Evolutionary conservation across 306 rosid species (phyloP).

Genomic region (Cucurbita argyrosperma): DNA sequence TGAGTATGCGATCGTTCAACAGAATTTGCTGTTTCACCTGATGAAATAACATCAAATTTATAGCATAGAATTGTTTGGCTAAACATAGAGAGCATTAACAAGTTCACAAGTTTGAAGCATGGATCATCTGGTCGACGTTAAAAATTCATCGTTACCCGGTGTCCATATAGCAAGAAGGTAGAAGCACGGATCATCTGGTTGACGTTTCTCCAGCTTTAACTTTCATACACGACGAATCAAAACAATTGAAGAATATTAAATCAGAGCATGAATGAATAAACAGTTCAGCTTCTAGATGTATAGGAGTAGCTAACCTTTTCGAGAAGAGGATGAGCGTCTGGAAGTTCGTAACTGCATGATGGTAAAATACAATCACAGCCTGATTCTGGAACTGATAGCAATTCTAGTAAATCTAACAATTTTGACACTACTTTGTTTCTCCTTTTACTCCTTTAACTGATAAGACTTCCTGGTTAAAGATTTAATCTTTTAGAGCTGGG

Average conservation of each 20-base stretch:
- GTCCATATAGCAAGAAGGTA: constrained; percentile 76
- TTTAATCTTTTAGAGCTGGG: neutral
- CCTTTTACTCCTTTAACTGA: neutral
- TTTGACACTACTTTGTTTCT: neutral
- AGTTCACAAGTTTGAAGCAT: neutral
- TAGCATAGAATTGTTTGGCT: neutral
- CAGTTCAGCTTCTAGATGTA: neutral
- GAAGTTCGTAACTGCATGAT: constrained; percentile 58
- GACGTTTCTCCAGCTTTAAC: constrained; percentile 42
- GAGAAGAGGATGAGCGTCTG: constrained; percentile 57
- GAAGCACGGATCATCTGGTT: constrained; percentile 57
- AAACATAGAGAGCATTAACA: neutral
- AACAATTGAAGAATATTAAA: neutral
- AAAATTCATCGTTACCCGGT: constrained; percentile 32
- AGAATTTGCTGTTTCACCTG: constrained; percentile 15
- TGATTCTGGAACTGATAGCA: neutral
- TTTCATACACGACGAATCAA: neutral
- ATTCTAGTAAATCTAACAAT: neutral
- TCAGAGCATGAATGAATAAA: neutral
- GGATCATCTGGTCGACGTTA: no score
- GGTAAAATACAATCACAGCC: constrained; percentile 17
- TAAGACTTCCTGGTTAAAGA: neutral
- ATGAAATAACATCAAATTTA: neutral
- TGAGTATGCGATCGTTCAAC: constrained; percentile 2
- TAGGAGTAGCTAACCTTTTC: constrained; percentile 39